Evolutionary conservation across 2,329 filamentous ascomycete genomes (phyloP).

Genomic region (Nothophaeocryptopus gaeumannii): DNA sequence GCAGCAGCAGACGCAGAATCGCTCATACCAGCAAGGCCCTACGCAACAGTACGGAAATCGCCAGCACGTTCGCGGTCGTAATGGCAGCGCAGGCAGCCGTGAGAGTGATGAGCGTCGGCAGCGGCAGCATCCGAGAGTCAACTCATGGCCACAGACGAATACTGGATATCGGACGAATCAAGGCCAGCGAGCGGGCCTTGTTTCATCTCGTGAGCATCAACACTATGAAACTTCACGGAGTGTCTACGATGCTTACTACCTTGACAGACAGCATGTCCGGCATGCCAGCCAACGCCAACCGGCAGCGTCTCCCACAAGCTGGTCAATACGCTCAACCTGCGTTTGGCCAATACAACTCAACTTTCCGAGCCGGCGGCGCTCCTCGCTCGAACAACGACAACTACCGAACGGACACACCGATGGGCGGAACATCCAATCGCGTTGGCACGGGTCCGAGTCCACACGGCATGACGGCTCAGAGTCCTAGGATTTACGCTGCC

Average conservation of each 20-base stretch:
- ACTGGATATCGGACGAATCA: neutral
- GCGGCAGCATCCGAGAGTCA: neutral
- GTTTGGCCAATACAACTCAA: conserved; percentile 12
- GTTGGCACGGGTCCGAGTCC: neutral
- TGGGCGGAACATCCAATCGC: conserved; percentile 4
- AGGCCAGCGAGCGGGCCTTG: conserved; percentile 1
- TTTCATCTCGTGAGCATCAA: conserved; percentile 12
- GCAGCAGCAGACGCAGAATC: conserved; percentile 5
- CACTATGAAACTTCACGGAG: neutral
- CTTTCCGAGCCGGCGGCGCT: neutral
- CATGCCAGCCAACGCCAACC: conserved; percentile 3
- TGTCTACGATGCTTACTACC: neutral
- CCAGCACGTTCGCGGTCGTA: conserved; percentile 3
- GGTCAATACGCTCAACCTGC: conserved; percentile 4
- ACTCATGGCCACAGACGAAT: conserved; percentile 6
- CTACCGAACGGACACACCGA: neutral
- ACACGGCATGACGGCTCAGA: too few relatives aligned
- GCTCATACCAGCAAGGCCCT: neutral
- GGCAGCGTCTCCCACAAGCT: conserved; percentile 6
- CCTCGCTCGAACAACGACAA: neutral
- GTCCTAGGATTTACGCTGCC: neutral
- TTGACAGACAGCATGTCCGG: conserved; percentile 3
- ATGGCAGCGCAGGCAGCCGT: conserved; percentile 7
- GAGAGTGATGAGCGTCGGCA: conserved; percentile 5
- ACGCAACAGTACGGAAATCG: neutral